phyloP scores from a whole-genome alignment of 768 basidiomycete species.

The Lactarius deliciosus region DNA sequence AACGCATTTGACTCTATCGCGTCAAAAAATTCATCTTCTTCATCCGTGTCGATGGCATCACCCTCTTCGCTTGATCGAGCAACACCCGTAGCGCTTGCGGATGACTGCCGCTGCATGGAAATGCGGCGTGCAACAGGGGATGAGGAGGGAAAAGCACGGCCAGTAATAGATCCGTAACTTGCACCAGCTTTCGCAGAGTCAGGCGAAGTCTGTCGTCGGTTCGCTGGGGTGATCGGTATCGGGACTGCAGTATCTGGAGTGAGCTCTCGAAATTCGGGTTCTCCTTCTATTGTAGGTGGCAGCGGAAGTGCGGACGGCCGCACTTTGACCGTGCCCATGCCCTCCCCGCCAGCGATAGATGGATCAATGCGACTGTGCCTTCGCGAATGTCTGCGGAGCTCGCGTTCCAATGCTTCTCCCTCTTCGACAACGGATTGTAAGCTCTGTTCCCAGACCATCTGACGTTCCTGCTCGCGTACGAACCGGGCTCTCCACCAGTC shows the following conservation, averaged over 20 bases:
- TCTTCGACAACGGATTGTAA: constrained; percentile 81
- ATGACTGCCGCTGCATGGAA: constrained; percentile 17
- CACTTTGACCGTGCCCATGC: constrained; percentile 27
- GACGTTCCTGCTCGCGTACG: constrained; percentile 60
- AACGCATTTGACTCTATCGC: constrained; percentile 84
- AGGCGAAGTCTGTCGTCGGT: constrained; percentile 3
- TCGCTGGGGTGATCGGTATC: neutral
- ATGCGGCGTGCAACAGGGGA: constrained; percentile 13
- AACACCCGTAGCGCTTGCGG: neutral
- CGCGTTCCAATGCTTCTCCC: constrained; percentile 79
- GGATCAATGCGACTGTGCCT: constrained; percentile 50
- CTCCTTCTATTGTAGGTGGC: constrained; percentile 22
- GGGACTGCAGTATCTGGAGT: constrained; percentile 19
- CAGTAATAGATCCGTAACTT: constrained; percentile 4
- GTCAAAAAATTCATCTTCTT: constrained; percentile 97
- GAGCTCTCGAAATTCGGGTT: constrained; percentile 7
- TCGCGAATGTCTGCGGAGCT: constrained; percentile 63
- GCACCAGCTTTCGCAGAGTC: constrained; percentile 1
- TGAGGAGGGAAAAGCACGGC: constrained; percentile 16
- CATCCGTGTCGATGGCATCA: constrained; percentile 54
- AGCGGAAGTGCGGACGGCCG: constrained; percentile 27
- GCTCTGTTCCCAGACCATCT: constrained; percentile 87
- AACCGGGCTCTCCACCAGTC: constrained; percentile 71
- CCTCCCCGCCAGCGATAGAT: constrained; percentile 33
- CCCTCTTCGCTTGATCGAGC: constrained; percentile 34